Conservation (phyloP, 257 asterid species). For the Solanum chmielewskii region DNA sequence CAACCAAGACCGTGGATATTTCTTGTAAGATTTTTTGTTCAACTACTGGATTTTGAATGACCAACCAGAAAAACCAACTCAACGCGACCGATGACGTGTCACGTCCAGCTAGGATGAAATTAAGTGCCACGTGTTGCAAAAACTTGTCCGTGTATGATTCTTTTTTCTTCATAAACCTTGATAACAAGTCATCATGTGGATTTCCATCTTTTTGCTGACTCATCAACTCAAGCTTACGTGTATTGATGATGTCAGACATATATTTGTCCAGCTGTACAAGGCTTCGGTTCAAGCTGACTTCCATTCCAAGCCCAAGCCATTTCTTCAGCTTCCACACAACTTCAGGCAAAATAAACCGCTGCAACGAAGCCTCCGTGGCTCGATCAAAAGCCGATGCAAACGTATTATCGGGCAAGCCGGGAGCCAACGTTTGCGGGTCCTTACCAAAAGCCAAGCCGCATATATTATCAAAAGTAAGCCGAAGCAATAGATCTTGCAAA, state of each 20-base stretch:
- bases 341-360: slow-evolving; percentile 68
- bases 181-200: slow-evolving; percentile 66
- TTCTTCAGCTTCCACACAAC: slow-evolving; percentile 82
- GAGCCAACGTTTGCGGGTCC: slow-evolving; percentile 73
- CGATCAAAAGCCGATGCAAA: slow-evolving; percentile 80
- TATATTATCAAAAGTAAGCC: slow-evolving; percentile 84
- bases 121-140: slow-evolving; percentile 79
- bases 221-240: slow-evolving; percentile 63
- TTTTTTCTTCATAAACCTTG: slow-evolving; percentile 83
- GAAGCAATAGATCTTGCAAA: slow-evolving; percentile 72
- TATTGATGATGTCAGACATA: slow-evolving; percentile 40
- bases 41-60: slow-evolving; percentile 51
- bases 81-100: slow-evolving; percentile 92
- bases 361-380: slow-evolving; percentile 86
- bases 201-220: slow-evolving; percentile 38
- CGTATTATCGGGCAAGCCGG: slow-evolving; percentile 53
- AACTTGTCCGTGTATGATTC: slow-evolving; percentile 64
- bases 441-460: slow-evolving; percentile 91
- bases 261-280: slow-evolving; percentile 57
- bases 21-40: slow-evolving; percentile 48
- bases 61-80: slow-evolving; percentile 91
- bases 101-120: slow-evolving; percentile 89
- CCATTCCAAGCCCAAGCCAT: slow-evolving; percentile 86
- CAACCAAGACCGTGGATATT: slow-evolving; percentile 46
- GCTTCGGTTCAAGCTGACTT: slow-evolving; percentile 71